Conservation (phyloP, 2,329 filamentous ascomycete genomes). For the Aspergillus latus region DNA sequence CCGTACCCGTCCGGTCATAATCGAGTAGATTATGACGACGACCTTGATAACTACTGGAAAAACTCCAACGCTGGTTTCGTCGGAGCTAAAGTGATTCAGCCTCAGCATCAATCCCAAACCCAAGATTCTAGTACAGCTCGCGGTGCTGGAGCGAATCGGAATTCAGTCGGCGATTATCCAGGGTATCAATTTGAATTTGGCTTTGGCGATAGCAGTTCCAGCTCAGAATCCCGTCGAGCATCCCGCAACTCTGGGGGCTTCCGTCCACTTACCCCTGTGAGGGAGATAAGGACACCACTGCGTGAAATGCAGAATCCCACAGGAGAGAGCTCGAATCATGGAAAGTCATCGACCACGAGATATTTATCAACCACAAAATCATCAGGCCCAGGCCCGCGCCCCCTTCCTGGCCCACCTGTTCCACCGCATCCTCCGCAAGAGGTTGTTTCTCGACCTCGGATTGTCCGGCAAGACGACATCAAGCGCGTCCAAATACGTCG, state of each 20-base stretch:
- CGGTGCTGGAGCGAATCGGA: constrained; percentile 11
- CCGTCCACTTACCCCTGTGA: constrained; percentile 25
- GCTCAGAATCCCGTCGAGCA: constrained; percentile 16
- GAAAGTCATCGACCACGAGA: constrained; percentile 12
- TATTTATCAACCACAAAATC: constrained; percentile 20
- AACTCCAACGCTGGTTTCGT: constrained; percentile 9
- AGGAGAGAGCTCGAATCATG: constrained; percentile 1
- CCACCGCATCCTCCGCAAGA: constrained; percentile 21
- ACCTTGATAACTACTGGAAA: constrained; percentile 19
- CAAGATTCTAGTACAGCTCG: constrained; percentile 11
- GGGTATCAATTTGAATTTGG: constrained; percentile 27
- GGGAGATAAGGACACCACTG: constrained; percentile 23
- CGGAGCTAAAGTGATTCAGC: constrained; percentile 14
- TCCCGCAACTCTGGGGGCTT: constrained; percentile 23
- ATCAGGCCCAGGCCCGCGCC: neutral
- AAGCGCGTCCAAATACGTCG: constrained; percentile 33
- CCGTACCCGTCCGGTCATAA: neutral
- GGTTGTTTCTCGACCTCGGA: constrained; percentile 34
- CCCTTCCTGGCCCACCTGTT: neutral
- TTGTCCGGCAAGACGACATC: constrained; percentile 34
- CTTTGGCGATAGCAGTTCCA: constrained; percentile 24
- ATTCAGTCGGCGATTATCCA: constrained; percentile 7
- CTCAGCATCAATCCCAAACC: neutral
- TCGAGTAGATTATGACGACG: constrained; percentile 18
- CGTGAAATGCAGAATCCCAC: constrained; percentile 11